Evolutionary conservation across 805 yeast species (phyloP).

Genomic region (Kodamaea sagamina): DNA sequence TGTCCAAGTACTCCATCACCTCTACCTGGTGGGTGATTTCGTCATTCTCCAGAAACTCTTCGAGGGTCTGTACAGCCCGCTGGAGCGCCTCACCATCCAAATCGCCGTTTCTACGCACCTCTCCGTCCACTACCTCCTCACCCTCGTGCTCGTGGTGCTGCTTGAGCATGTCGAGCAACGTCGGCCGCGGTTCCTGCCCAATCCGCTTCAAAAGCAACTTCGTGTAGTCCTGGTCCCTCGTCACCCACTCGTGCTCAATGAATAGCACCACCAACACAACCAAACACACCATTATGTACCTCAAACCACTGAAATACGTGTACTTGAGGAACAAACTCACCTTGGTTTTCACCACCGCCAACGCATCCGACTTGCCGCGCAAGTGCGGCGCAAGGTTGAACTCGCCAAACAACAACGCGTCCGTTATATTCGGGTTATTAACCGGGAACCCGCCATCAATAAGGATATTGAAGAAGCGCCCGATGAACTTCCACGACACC

Average conservation of each 20-base stretch:
- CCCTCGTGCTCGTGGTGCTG: neutral
- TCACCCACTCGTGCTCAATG: slow-evolving; percentile 70
- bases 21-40: slow-evolving; percentile 1
- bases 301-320: slow-evolving; percentile 40
- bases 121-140: neutral
- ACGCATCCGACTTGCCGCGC: neutral
- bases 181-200: slow-evolving; percentile 55
- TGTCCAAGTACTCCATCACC: slow-evolving; percentile 2
- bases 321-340: slow-evolving; percentile 17
- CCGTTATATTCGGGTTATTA: slow-evolving; percentile 27
- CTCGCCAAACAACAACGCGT: slow-evolving; percentile 45
- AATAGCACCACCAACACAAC: slow-evolving; percentile 48
- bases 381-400: slow-evolving; percentile 16
- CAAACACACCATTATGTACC: slow-evolving; percentile 43
- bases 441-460: slow-evolving; percentile 53
- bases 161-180: slow-evolving; percentile 37
- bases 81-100: slow-evolving; percentile 1
- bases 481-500: slow-evolving; percentile 54
- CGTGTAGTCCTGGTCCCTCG: slow-evolving; percentile 66
- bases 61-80: slow-evolving; percentile 1
- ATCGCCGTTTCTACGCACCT: neutral
- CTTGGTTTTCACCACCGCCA: neutral
- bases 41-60: slow-evolving; percentile 2
- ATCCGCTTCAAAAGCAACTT: slow-evolving; percentile 58
- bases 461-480: slow-evolving; percentile 56